phyloP scores from a whole-genome alignment of 805 yeast genomes.

The Candida golubevii region DNA sequence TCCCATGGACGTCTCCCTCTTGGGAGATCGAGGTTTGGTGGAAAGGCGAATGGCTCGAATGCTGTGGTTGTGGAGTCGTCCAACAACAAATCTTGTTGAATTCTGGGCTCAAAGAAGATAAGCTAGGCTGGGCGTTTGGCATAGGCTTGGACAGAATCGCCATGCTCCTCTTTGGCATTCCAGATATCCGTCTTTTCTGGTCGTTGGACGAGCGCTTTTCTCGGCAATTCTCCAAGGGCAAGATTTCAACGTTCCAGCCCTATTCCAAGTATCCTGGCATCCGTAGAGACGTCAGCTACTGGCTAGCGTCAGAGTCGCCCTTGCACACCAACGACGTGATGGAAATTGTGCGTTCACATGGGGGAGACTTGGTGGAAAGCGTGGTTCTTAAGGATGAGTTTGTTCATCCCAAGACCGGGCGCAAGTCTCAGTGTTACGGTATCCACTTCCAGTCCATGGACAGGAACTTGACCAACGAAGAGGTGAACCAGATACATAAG shows the following conservation, averaged over 20 bases:
- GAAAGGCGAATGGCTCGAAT: constrained; percentile 97
- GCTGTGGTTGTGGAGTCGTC: constrained; percentile 94
- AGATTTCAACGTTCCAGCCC: constrained; percentile 71
- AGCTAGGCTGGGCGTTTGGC: constrained; percentile 97
- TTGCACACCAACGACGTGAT: constrained; percentile 87
- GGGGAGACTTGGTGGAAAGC: constrained; percentile 86
- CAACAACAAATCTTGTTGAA: constrained; percentile 70
- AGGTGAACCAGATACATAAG: constrained; percentile 71
- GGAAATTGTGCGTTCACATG: constrained; percentile 83
- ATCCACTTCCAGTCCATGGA: constrained; percentile 95
- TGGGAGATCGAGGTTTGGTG: constrained; percentile 99
- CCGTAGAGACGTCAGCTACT: constrained; percentile 83
- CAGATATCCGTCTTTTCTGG: constrained; percentile 95
- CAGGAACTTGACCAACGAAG: constrained; percentile 79
- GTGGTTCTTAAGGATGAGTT: constrained; percentile 80
- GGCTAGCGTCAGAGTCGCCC: constrained; percentile 55
- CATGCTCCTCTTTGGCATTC: constrained; percentile 91
- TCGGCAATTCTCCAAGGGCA: constrained; percentile 62
- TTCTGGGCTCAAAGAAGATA: constrained; percentile 56
- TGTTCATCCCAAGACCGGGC: constrained; percentile 75
- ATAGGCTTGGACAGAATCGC: constrained; percentile 93
- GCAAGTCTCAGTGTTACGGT: constrained; percentile 79
- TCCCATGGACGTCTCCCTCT: constrained; percentile 98
- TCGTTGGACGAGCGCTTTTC: constrained; percentile 72
- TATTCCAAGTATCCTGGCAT: constrained; percentile 91